Evolutionary conservation across 2,329 filamentous ascomycete species (phyloP).

Genomic region (Cladophialophora immunda): DNA sequence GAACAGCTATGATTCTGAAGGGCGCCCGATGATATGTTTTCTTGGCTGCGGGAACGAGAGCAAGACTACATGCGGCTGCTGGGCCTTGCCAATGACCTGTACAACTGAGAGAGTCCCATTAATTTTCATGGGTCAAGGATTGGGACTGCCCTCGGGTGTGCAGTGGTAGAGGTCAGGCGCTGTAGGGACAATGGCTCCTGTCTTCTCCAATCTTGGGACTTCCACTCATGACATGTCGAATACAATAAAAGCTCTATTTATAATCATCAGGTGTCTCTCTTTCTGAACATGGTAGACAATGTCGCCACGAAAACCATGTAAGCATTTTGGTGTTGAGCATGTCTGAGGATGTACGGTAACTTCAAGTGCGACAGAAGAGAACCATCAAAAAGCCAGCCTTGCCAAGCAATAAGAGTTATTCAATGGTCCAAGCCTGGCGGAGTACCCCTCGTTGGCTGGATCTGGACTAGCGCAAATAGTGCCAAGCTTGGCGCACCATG

Average conservation of each 20-base stretch:
- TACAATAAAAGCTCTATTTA: slow-evolving; percentile 39
- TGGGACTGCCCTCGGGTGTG: not conserved
- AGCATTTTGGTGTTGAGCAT: not conserved
- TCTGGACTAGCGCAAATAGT: not conserved
- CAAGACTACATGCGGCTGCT: slow-evolving; percentile 27
- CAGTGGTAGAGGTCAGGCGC: slow-evolving; percentile 18
- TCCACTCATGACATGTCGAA: slow-evolving; percentile 37
- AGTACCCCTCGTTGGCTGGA: not conserved
- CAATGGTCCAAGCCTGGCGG: not conserved
- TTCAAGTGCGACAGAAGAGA: too few species aligned
- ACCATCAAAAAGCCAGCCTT: not conserved
- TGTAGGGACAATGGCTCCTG: slow-evolving; percentile 27
- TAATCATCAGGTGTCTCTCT: slow-evolving; percentile 21
- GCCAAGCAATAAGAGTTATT: not conserved
- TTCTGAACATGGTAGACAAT: not conserved
- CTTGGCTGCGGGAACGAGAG: slow-evolving; percentile 35
- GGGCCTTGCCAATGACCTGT: slow-evolving; percentile 21
- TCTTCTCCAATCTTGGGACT: slow-evolving; percentile 28
- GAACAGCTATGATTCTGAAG: slow-evolving; percentile 29
- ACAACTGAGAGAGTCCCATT: slow-evolving; percentile 12
- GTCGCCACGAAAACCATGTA: not conserved
- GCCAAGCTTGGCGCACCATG: slow-evolving; percentile 10
- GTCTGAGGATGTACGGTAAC: too few species aligned
- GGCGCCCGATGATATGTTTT: slow-evolving; percentile 27
- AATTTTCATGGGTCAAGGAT: slow-evolving; percentile 6